Evolutionary conservation across 176 grass and related monocot species (phyloP), one percentile per base, ranked within the genome.

Genomic region (Chloris gayana): DNA sequence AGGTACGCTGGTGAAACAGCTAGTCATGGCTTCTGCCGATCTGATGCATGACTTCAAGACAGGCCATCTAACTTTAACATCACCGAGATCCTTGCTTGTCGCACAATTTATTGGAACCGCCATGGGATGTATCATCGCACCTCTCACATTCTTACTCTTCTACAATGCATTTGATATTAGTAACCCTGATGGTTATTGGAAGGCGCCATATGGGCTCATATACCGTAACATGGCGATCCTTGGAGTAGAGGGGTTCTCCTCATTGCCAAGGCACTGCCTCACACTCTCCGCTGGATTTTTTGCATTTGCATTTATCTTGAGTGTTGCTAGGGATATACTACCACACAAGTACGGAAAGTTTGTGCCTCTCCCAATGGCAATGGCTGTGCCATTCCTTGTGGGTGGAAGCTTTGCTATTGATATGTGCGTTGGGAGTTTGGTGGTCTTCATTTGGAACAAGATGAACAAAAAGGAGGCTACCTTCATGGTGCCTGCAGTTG

Each of bases 21-120:
- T 94, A 0, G 94, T 97, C 30, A 83, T 86, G 14, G 79, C 86
- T 26, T 94, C 91, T 2, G 91, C 94, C 0, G 91, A 97, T 53
- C 37, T 97, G 67, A 97, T 92, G 89, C 94, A 97, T 5, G 94
- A 97, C 53, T 88, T 97, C n/a, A 94, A 97, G 80, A 97, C 94
- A 0, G 77, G 89, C 4, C 89, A 97, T 79, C 87, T 97, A 18
- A 97, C 94, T 1, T 25, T 90, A 65, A 97, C 94, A 44, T 97
- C 94, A 5, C 94, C 94, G 4, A 86, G 85, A 47, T 94, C 94
- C 13, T 86, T 97, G 87, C 80, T 97, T 32, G 76, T 88, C 14
- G 88, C 84, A 32, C 91, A 97, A 41, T 81, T 85, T 15, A 62
- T 97, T 14, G 94, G 94, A 21, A 97, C 91, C 3, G 89, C 70